Base-by-base conservation (phyloP, 31 red algal species). In the Odonthalia washingtoniensis region DNA sequence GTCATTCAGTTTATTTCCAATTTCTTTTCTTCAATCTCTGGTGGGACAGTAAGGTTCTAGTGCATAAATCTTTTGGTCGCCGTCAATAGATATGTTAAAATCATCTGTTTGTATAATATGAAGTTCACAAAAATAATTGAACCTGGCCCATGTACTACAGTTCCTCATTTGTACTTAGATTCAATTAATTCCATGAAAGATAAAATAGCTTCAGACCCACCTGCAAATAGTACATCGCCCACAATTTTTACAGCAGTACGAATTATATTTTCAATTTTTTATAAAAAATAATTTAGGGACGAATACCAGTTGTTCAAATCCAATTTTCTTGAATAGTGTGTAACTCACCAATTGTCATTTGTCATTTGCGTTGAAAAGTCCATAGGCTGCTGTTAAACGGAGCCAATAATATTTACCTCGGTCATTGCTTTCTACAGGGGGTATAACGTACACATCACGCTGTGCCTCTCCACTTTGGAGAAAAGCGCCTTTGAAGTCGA, bases 391-490 rank as follows among this genome's bases (percentile, higher is more conserved):
- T n/a, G n/a, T n/a, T n/a, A n/a, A n/a, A n/a, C n/a, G n/a, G n/a
- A n/a, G n/a, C 1, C 32, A 34, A 57, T 2, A 28, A 5, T 77
- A 57, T n/a, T n/a, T n/a, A n/a, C n/a, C n/a, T n/a, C n/a, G n/a
- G n/a, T n/a, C n/a, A n/a, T n/a, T n/a, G n/a, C 49, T 62, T 77
- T 87, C 61, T 18, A 33, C 27, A 33, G 41, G 34, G 18, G 70
- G 83, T 60, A 57, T 39, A 32, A 87, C 72, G 65, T 65, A 33
- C 2, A 87, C 83, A 38, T 75, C 72, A 38, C 72, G 72, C 36
- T 86, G 30, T 69, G 83, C 83, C 21, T 21, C 32, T 32, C 76
- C 3, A 1, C n/a, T 41, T 80, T 61, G 24, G 52, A 61, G 52
- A 17, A 14, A 61, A 61, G 14, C 52, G 14, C 24, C 16, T 14